These are phyloP conservation scores for Diutina siamensis DNA, from an alignment of 1,139 yeast species.

Conservation along the genomic window DNA sequence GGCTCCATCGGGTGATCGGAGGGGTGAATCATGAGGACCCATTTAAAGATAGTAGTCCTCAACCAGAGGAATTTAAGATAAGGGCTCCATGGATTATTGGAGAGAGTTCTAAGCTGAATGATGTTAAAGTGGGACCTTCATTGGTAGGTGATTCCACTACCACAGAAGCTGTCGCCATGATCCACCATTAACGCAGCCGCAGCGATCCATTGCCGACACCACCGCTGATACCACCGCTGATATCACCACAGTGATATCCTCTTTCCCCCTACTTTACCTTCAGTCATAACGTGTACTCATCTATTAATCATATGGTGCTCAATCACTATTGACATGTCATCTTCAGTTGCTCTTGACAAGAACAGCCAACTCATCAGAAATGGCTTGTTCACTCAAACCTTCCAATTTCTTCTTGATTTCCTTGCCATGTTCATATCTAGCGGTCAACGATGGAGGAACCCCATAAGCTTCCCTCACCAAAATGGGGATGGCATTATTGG, in stretches of 20 bases:
- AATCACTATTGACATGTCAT: too few relatives aligned
- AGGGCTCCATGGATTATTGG: background rate
- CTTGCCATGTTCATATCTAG: constrained; percentile 48
- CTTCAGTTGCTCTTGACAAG: constrained; percentile 20
- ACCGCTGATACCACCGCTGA: too few relatives aligned
- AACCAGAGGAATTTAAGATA: background rate
- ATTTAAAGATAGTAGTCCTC: background rate
- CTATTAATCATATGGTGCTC: background rate
- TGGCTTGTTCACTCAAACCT: constrained; percentile 33
- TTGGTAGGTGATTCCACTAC: too few relatives aligned
- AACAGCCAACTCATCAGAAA: constrained; percentile 24
- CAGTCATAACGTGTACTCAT: background rate
- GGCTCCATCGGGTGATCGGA: too few relatives aligned
- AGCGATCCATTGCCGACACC: too few relatives aligned
- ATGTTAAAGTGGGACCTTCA: too few relatives aligned
- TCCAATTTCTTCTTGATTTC: constrained; percentile 32
- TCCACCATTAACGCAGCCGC: too few relatives aligned
- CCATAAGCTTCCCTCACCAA: constrained; percentile 69
- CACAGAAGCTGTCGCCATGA: too few relatives aligned
- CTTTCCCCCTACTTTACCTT: too few relatives aligned
- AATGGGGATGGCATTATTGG: constrained; percentile 42
- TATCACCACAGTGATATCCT: too few relatives aligned
- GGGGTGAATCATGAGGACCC: too few relatives aligned
- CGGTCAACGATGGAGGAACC: constrained; percentile 59
- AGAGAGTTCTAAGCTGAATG: too few relatives aligned